phyloP scores from a whole-genome alignment of 2,329 filamentous ascomycete genomes.

The Ophidiomyces ophidiicola region DNA sequence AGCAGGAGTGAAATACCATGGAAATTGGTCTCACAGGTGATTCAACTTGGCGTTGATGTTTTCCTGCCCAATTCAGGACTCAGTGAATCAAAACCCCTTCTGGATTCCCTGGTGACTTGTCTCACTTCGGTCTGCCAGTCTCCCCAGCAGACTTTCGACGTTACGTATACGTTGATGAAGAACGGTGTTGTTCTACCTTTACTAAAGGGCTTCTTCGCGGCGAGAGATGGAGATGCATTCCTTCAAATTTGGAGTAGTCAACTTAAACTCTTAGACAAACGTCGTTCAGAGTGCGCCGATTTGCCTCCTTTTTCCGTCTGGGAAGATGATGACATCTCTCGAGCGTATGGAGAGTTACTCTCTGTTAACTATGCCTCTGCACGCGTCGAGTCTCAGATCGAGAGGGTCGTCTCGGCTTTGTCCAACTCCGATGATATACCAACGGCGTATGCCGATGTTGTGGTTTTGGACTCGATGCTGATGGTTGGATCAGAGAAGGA shows the following conservation, averaged over 20 bases:
- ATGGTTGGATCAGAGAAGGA: slow-evolving; percentile 20
- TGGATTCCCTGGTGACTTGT: slow-evolving; percentile 28
- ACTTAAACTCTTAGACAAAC: slow-evolving; percentile 27
- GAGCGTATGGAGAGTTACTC: slow-evolving; percentile 26
- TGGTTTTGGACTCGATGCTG: slow-evolving; percentile 28
- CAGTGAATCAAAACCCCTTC: slow-evolving; percentile 25
- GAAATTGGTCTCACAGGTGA: slow-evolving; percentile 31
- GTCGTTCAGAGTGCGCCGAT: slow-evolving; percentile 19
- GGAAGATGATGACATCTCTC: slow-evolving; percentile 36
- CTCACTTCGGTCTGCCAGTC: slow-evolving; percentile 25
- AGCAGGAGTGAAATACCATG: slow-evolving; percentile 25
- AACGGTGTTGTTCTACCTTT: slow-evolving; percentile 30
- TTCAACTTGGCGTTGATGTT: slow-evolving; percentile 33
- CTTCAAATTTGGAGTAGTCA: slow-evolving; percentile 32
- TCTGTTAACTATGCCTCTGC: slow-evolving; percentile 23
- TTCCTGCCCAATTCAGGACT: slow-evolving; percentile 36
- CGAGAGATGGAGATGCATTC: slow-evolving; percentile 31
- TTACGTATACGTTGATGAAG: slow-evolving; percentile 27
- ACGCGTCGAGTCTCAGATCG: slow-evolving; percentile 23
- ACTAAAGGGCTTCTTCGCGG: slow-evolving; percentile 29
- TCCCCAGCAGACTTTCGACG: slow-evolving; percentile 12
- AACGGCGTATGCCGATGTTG: slow-evolving; percentile 25
- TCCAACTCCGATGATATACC: slow-evolving; percentile 13
- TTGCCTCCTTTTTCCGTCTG: slow-evolving; percentile 28
- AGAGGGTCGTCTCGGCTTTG: slow-evolving; percentile 3